Evolutionary conservation across 2,329 filamentous ascomycete species (phyloP), one percentile per base, ranked within the genome.

Genomic region (Alternaria panax): DNA sequence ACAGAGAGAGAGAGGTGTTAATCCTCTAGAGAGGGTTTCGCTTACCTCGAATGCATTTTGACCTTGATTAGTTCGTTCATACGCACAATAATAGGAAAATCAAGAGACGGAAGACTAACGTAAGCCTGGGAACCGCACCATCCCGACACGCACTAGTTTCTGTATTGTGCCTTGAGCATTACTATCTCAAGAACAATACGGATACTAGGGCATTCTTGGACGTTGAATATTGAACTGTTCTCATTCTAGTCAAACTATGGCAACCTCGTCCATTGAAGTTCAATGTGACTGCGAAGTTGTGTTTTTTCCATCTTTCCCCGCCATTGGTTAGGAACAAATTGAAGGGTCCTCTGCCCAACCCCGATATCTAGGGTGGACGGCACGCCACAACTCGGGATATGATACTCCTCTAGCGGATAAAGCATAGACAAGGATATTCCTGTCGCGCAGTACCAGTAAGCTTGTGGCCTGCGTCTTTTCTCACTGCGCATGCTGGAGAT

Each of bases 231-330:
- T 24, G 22, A 24, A 20, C 30, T 16, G 14, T 25, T 25, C 4
- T 36, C 32, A 25, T n/a, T 48, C 5, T 16, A 24, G n/a, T 16
- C 25, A 2, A 2, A 36, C 8, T 34, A 7, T 32, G 25, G 20
- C 45, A 36, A 22, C 22, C 7, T 34, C 20, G 5, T 20, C 38
- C 16, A 14, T 9, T 40, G 38, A 41, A 28, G 38, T 34, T 51
- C 28, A 20, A 51, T 25, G n/a, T 34, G 8, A 12, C 14, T 36
- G 25, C 42, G 7, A 20, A 7, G 18, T 28, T 51, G 22, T 18
- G 24, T 30, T 38, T n/a, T 51, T 34, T 28, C 34, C 48, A 51
- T 51, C 48, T 51, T 50, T 42, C 48, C 48, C 48, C 34, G 32
- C 48, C 22, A 41, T 42, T 51, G 48, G 22, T 42, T 40, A 51